Evolutionary conservation across 1,284 basidiomycete species (phyloP).

Genomic region (Leccinum solheimii): DNA sequence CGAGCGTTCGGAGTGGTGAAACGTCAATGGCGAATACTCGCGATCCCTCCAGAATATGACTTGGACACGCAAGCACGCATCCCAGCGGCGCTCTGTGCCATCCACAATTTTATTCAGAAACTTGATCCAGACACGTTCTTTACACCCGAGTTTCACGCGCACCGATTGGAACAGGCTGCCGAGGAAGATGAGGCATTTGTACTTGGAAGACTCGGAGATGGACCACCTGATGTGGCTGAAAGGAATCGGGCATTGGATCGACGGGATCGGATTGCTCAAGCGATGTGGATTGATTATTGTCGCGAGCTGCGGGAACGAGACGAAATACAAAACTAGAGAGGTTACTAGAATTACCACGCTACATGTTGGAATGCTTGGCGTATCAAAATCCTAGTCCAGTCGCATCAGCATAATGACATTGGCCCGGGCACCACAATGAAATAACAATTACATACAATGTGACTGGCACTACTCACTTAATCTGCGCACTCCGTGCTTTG

Average conservation of each 20-base stretch:
- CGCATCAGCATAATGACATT: background rate
- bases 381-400: background rate
- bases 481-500: background rate
- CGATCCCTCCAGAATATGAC: conserved; percentile 25
- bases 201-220: conserved; percentile 1
- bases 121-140: background rate
- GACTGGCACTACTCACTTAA: background rate
- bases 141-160: background rate
- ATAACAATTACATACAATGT: background rate
- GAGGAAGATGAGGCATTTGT: background rate
- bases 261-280: conserved; percentile 14
- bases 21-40: background rate
- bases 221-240: conserved; percentile 6
- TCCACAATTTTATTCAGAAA: conserved; percentile 30
- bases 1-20: background rate
- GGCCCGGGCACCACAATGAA: background rate
- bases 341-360: background rate
- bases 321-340: background rate
- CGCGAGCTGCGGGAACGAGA: background rate
- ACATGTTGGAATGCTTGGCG: background rate
- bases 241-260: background rate
- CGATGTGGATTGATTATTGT: conserved; percentile 20
- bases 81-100: conserved; percentile 32
- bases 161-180: background rate
- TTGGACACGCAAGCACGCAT: conserved; percentile 36